A percentile compares a stretch with the other conserved stretches of the same genome.
These are phyloP conservation scores for Puccinia triticina DNA, from an alignment of 1,284 basidiomycete genomes.

Conservation along the genomic window DNA sequence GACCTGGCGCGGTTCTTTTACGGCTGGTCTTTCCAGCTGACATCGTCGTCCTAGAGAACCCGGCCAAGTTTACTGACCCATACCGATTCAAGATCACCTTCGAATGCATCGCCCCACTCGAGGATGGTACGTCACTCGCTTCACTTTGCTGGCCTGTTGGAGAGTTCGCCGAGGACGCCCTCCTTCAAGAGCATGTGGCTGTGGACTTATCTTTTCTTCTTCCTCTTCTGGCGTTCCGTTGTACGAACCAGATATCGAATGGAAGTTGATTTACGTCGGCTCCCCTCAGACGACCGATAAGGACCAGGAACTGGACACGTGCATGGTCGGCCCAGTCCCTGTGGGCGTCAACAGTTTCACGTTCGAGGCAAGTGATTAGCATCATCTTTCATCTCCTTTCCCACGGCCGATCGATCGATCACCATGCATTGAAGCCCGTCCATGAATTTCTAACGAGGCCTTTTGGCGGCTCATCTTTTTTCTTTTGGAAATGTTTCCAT, in stretches of 20 bases:
- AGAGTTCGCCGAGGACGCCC: constrained; percentile 1
- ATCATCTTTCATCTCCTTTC: background rate
- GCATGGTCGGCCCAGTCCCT: constrained; percentile 84
- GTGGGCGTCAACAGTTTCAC: constrained; percentile 94
- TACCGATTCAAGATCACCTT: constrained; percentile 97
- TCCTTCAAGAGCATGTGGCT: background rate
- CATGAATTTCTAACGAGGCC: too few species aligned
- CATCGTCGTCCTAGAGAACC: constrained; percentile 76
- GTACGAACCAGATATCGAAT: constrained; percentile 79
- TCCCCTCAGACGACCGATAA: constrained; percentile 86
- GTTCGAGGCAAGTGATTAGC: constrained; percentile 68
- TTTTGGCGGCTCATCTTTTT: background rate
- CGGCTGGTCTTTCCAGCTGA: constrained; percentile 53
- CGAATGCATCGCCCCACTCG: constrained; percentile 89
- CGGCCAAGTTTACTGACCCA: constrained; percentile 83
- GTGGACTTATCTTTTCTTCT: background rate
- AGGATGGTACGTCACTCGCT: constrained; percentile 70
- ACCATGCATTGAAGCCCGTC: background rate
- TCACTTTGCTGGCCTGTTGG: background rate
- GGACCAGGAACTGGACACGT: constrained; percentile 86
- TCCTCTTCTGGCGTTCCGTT: background rate
- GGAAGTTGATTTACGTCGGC: constrained; percentile 95
- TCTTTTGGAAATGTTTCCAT: background rate
- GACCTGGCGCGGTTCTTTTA: constrained; percentile 37
- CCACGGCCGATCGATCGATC: constrained; percentile 3